Evolutionary conservation across 2,329 filamentous ascomycete species (phyloP), one percentile per base, ranked within the genome.

Genomic region (Davidsoniella eucalypti): DNA sequence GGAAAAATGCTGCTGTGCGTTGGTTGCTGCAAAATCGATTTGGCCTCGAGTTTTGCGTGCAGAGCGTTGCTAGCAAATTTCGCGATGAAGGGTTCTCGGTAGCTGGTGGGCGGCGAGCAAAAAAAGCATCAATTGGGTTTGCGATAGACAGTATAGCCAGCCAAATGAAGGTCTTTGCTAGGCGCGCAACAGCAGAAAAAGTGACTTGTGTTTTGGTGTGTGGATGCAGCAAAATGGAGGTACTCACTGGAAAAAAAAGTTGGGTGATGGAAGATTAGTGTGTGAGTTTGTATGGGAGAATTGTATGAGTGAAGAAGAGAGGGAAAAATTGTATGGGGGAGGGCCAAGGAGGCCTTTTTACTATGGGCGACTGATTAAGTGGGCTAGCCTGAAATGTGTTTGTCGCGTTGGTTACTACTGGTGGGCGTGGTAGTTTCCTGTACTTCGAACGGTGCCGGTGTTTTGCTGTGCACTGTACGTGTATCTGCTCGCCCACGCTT

Each of bases 361-460:
- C 73, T 75, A 72, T 73, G 73, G 69, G 70, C 65, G 71, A 71
- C 70, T 76, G 73, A 76, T 77, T 76, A 72, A 66, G 70, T 62
- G 65, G 61, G 62, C 7, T 44, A 39, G 43, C 44, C 48, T 49
- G 33, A 43, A 18, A 14, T 33, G 18, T 44, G 41, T 54, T 54
- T 54, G 52, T 54, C 52, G 52, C 49, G 50, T 41, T 46, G 9
- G 48, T 48, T 47, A 44, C 39, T 23, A 21, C 21, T 23, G 14
- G 5, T 40, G 38, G 46, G 50, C 41, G 39, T 49, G 45, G 49
- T 46, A 44, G 16, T 33, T 52, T 60, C 49, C 65, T 47, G 41
- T 47, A 47, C 44, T 33, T 26, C 12, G 21, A 12, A 12, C 29
- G 9, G 29, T 33, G 29, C 29, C 9, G 2, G 4, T 12, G 12